Evolutionary conservation across 495 filamentous ascomycete species (phyloP).

Genomic region (Xanthoparmelia taractica): DNA sequence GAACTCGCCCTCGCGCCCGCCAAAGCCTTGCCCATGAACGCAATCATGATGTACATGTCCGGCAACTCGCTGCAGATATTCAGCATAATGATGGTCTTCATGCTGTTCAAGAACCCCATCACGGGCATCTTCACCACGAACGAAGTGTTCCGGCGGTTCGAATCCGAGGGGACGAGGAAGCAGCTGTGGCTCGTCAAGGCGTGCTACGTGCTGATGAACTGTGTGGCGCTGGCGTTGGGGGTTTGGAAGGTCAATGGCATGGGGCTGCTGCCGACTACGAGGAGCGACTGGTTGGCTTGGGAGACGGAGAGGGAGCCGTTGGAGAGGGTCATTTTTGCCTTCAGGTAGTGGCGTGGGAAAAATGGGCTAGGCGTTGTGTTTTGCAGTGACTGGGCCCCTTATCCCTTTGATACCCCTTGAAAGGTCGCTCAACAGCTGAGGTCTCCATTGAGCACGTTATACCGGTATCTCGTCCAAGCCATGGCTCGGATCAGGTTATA

Average conservation of each 20-base stretch:
- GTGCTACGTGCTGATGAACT: conserved; percentile 79
- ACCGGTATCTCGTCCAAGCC: not conserved
- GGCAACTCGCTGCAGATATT: conserved; percentile 98
- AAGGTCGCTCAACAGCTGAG: not conserved
- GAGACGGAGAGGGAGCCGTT: conserved; percentile 70
- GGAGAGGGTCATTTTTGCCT: conserved; percentile 57
- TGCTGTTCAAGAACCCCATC: conserved; percentile 95
- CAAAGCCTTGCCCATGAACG: conserved; percentile 95
- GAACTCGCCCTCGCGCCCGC: conserved; percentile 90
- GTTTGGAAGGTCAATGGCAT: conserved; percentile 97
- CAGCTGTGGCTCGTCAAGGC: conserved; percentile 73
- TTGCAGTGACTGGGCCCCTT: not conserved
- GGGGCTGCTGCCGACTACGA: conserved; percentile 89
- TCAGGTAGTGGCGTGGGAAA: conserved; percentile 31
- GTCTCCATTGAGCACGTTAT: not conserved
- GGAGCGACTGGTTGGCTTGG: conserved; percentile 95
- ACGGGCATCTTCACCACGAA: conserved; percentile 73
- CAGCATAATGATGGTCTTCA: conserved; percentile 99
- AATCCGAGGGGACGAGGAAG: conserved; percentile 66
- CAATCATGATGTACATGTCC: conserved; percentile 99
- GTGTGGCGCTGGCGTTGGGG: conserved; percentile 72
- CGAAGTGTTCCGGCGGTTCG: conserved; percentile 76
- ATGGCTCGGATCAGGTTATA: not conserved
- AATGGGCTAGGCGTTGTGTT: not conserved
- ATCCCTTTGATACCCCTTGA: not conserved